Evolutionary conservation across 768 basidiomycete genomes (phyloP).

Genomic region (Naematelia aurantialba): DNA sequence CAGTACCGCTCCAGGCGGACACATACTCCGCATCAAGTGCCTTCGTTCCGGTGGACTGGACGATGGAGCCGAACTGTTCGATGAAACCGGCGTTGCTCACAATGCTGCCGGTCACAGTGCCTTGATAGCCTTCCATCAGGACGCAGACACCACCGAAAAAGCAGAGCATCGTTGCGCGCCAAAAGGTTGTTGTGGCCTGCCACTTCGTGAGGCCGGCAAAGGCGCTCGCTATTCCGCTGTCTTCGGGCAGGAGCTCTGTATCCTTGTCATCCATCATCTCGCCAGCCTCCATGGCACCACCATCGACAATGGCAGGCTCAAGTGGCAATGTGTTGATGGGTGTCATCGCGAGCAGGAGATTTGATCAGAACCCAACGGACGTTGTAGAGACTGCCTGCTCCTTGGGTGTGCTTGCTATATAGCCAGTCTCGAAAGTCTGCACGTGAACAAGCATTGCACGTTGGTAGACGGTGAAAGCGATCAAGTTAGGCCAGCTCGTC

Average conservation of each 20-base stretch:
- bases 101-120: conserved; percentile 34
- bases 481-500: too few species aligned
- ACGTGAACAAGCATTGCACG: too few species aligned
- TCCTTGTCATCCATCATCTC: neutral
- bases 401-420: neutral
- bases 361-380: neutral
- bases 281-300: neutral
- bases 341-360: neutral
- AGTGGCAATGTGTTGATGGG: neutral
- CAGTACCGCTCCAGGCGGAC: neutral
- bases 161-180: conserved; percentile 2
- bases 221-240: conserved; percentile 1
- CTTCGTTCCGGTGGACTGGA: neutral
- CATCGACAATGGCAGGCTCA: neutral
- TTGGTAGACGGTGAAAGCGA: too few species aligned
- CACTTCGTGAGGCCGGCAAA: conserved; percentile 3
- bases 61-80: conserved; percentile 25
- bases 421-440: neutral
- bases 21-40: conserved; percentile 1
- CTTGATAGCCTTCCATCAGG: conserved; percentile 17
- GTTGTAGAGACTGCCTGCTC: neutral
- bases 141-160: conserved; percentile 2
- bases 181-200: conserved; percentile 4
- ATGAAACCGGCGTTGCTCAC: conserved; percentile 42
- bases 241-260: neutral